Conservation (phyloP, 352 stramenopile genomes). For the Discostella stelligera region DNA sequence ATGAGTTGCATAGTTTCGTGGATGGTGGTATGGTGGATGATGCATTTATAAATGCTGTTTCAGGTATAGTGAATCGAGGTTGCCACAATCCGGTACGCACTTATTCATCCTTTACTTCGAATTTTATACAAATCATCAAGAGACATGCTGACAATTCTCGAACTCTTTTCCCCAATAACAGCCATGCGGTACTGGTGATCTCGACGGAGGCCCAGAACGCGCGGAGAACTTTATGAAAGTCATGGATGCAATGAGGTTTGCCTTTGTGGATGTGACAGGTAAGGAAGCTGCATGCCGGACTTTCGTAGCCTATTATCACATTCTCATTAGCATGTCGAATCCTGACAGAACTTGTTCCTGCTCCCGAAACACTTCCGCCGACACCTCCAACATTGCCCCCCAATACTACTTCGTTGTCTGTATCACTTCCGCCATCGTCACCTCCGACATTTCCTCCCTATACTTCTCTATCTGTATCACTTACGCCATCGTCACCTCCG, state of each 20-base stretch:
- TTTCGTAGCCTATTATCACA: too few species aligned
- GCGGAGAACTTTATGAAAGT: conserved; percentile 47
- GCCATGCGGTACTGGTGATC: conserved; percentile 49
- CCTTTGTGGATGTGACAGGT: conserved; percentile 29
- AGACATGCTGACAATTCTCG: neutral
- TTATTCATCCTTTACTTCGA: neutral
- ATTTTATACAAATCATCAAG: neutral
- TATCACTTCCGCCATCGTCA: neutral
- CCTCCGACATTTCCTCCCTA: neutral
- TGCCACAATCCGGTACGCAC: conserved; percentile 46
- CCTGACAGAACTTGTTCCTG: neutral
- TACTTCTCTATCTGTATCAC: neutral
- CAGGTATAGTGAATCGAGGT: conserved; percentile 57
- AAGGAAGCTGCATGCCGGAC: too few species aligned
- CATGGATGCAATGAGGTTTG: conserved; percentile 41
- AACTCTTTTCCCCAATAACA: conserved; percentile 2
- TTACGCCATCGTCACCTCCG: neutral
- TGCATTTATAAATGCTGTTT: conserved; percentile 62
- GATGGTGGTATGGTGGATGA: conserved; percentile 48
- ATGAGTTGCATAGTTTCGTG: conserved; percentile 52
- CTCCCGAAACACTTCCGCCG: conserved; percentile 2
- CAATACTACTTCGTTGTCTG: too few species aligned
- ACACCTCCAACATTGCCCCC: neutral
- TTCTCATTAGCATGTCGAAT: neutral
- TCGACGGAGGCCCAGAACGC: conserved; percentile 50